Evolutionary conservation across 768 basidiomycete species (phyloP), one percentile per base, ranked within the genome.

Genomic region (Xerocomus potaroensis): DNA sequence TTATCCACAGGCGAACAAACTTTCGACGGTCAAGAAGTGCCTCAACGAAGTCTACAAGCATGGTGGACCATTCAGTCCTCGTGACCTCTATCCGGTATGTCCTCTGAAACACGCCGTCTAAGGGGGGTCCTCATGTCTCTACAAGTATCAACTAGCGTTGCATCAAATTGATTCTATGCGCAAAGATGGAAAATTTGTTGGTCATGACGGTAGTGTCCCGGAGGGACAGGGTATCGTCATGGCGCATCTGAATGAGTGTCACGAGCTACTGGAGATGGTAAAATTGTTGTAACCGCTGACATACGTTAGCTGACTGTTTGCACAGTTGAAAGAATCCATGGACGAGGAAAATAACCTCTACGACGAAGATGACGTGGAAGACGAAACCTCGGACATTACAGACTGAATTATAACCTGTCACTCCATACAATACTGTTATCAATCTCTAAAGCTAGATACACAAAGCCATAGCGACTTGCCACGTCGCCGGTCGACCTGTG

Each of bases 171-270:
- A 98, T 65, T 85, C 84, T 0, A 72, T 96, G 72, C 78, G 94
- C 36, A 85, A 84, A 65, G 96, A 99, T 50, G 96, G 95, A 33
- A 92, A 89, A 60, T 98, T 98, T 59, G 70, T 93, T 21, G 89
- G 91, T 19, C 74, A 79, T 15, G 94, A 96, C 57, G 94, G 95
- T 1, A 72, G 76, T 22, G 80, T 98, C 55, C 95, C 95, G 1
- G 95, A 98, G 65, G 95, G 95, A 3, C 95, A 98, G 64, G 95
- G 91, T 12, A 91, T 95, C 56, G 78, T 98, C 43, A 92, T 92
- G 76, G 94, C 95, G 4, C 92, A 97, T 65, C 70, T 98, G 41
- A 93, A 87, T 53, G 95, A 98, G 67, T 95, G 93, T 49, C 95
- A 98, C 60, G 95, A 97, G 65, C 71, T 97, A 45, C 73, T 97